Evolutionary conservation across 352 stramenopile genomes (phyloP), one percentile per base, ranked within the genome.

Genomic region (Nothophytophthora sp.): DNA sequence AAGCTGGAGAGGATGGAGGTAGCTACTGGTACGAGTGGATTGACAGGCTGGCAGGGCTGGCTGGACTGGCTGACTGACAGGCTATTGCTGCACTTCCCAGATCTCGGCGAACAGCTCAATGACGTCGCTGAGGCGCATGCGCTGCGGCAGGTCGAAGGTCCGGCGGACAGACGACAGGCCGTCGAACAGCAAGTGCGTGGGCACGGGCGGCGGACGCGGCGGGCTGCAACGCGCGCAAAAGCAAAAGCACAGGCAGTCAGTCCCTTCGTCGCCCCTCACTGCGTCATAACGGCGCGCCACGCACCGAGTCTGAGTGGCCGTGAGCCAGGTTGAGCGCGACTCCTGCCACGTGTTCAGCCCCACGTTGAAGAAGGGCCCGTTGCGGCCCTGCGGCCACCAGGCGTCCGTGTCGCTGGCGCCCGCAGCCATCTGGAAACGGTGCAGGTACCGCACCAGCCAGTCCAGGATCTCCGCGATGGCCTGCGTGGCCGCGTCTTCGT

Each of bases 31-130:
- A 72, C 46, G 52, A 61, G 51, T 63, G 53, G 36, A 66, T 63
- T 66, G 50, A 73, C 58, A 60, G 59, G 49, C 56, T 65, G 57
- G 30, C n/a, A n/a, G n/a, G 47, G 19, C 18, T 66, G 49, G 32
- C 36, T 55, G 58, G 25, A 56, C 56, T 63, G 37, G 39, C 23
- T 47, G 30, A 38, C 24, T 60, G 53, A 57, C 45, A 32, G 51
- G 50, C 64, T 78, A 78, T 60, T 94, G 81, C 62, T 96, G 85
- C 42, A 94, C 81, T 27, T 96, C 86, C 86, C 86, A 96, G 45
- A 96, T 91, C 63, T 96, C 86, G 25, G 86, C 79, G 60, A 94
- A 93, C 34, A 96, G 58, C 58, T 90, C 82, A 55, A 96, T 88
- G 38, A 96, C 70, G 58, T 96, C 86, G 18, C 70, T 77, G 4